Evolutionary conservation across 2,329 filamentous ascomycete species (phyloP), one percentile per base, ranked within the genome.

Genomic region (Aspergillus sp.): DNA sequence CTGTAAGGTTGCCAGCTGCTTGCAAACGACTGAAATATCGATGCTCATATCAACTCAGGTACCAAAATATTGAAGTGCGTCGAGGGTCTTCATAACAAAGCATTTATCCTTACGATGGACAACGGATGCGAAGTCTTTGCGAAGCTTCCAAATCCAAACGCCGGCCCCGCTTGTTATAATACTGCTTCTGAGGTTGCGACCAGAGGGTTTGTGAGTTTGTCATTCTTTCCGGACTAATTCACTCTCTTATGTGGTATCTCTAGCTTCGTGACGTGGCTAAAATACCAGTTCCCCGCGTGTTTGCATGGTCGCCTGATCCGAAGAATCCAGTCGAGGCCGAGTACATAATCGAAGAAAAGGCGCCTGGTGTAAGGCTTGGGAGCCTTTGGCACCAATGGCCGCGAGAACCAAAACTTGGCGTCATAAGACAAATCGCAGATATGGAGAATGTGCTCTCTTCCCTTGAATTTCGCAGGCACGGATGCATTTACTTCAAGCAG

Each of bases 41-140:
- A 33, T 15, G 29, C 33, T 40, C 8, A 40, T 24, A 25, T 33
- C 31, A 28, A n/a, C n/a, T 26, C 16, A 53, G 47, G 51, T 27
- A 51, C 35, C 32, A 52, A 40, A 38, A 33, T 58, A 19, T 28
- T 40, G 5, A 58, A 56, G 40, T 52, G 49, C 15, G 29, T 40
- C 2, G 57, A 60, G 39, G 57, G 56, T 1, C 37, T 51, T 13
- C 47, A 48, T 35, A 60, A 53, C 36, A 43, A 60, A 50, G 53
- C 53, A n/a, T 58, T 63, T 29, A 34, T 54, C 4, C 39, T 63
- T 36, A 49, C 42, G n/a, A 51, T 53, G 47, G 42, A 52, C 25
- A 51, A 53, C 36, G 51, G 48, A 4, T 27, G 29, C 0, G 49
- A 55, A 32, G 44, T 53, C n/a, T 35, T 52, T 31, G 49, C 43